Conservation (phyloP, 2,329 filamentous ascomycete genomes). For the Keithomyces neogunnii region DNA sequence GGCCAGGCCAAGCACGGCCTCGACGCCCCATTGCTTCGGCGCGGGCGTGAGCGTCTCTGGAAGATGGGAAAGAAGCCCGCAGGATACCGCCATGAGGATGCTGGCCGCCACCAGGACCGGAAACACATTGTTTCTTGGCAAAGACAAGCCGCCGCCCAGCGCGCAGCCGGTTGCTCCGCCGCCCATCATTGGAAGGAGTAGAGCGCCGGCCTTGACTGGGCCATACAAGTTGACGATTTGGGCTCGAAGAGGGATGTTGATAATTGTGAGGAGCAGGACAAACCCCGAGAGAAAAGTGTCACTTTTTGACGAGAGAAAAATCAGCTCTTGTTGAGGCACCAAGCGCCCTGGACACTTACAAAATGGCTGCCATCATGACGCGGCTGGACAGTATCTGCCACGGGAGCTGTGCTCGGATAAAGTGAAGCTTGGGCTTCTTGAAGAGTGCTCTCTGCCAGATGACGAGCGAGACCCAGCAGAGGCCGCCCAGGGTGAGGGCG, state of each 20-base stretch:
- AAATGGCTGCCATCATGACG: conserved; percentile 11
- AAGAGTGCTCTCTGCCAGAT: conserved; percentile 12
- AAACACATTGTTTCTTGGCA: conserved; percentile 11
- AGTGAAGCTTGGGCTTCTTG: conserved; percentile 6
- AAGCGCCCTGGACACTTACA: conserved; percentile 2
- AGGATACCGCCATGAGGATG: conserved; percentile 9
- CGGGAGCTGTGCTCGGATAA: conserved; percentile 12
- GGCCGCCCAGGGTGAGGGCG: conserved; percentile 10
- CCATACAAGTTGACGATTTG: conserved; percentile 15
- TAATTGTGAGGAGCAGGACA: conserved; percentile 12
- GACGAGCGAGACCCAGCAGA: conserved; percentile 12
- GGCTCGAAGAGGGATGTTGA: conserved; percentile 15
- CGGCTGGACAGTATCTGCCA: conserved; percentile 11
- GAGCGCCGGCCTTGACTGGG: conserved; percentile 13
- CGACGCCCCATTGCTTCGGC: conserved; percentile 10
- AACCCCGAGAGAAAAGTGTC: conserved; percentile 13
- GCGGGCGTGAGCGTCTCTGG: conserved; percentile 6
- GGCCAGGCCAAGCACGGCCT: conserved; percentile 12
- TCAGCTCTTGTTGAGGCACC: not conserved
- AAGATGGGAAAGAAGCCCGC: conserved; percentile 11
- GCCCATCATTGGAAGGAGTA: conserved; percentile 15
- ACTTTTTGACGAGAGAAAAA: not conserved
- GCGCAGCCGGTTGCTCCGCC: conserved; percentile 11
- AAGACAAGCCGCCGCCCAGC: conserved; percentile 10
- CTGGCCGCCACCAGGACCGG: conserved; percentile 11